Conservation (phyloP, 768 basidiomycete genomes). For the Polyporus arcularius region DNA sequence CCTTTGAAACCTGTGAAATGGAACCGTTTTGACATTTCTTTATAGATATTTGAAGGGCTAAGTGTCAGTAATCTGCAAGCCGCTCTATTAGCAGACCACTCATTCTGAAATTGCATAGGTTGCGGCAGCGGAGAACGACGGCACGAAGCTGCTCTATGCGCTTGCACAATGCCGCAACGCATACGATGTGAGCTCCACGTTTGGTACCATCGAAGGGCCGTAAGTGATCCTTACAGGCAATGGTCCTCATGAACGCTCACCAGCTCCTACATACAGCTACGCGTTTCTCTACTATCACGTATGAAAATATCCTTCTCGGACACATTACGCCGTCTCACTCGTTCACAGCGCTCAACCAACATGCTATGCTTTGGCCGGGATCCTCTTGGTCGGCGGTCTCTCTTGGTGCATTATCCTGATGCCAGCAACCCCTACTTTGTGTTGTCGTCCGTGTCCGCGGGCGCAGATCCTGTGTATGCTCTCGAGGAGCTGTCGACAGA, state of each 20-base stretch:
- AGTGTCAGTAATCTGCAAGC: constrained; percentile 45
- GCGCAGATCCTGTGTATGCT: constrained; percentile 43
- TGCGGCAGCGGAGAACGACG: constrained; percentile 67
- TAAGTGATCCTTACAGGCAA: constrained; percentile 41
- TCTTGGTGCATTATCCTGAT: constrained; percentile 68
- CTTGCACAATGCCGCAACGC: constrained; percentile 28
- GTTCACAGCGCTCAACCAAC: constrained; percentile 40
- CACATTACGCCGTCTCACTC: neutral
- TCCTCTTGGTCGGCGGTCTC: constrained; percentile 84
- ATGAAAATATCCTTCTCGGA: constrained; percentile 22
- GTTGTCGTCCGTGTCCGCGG: constrained; percentile 66
- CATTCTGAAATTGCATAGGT: constrained; percentile 42
- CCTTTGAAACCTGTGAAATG: neutral
- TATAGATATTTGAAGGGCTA: constrained; percentile 76
- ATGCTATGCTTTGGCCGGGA: constrained; percentile 76
- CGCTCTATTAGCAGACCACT: neutral
- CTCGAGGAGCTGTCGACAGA: constrained; percentile 67
- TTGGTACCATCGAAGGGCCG: constrained; percentile 79
- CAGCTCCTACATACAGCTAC: constrained; percentile 55
- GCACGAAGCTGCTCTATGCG: constrained; percentile 48
- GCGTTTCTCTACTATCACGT: constrained; percentile 83
- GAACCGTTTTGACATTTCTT: neutral
- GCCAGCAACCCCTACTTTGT: constrained; percentile 51
- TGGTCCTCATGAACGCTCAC: neutral
- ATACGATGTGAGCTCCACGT: constrained; percentile 48